These are phyloP conservation scores for Pythium monospermum DNA, from an alignment of 352 stramenopile species.

Conservation along the genomic window DNA sequence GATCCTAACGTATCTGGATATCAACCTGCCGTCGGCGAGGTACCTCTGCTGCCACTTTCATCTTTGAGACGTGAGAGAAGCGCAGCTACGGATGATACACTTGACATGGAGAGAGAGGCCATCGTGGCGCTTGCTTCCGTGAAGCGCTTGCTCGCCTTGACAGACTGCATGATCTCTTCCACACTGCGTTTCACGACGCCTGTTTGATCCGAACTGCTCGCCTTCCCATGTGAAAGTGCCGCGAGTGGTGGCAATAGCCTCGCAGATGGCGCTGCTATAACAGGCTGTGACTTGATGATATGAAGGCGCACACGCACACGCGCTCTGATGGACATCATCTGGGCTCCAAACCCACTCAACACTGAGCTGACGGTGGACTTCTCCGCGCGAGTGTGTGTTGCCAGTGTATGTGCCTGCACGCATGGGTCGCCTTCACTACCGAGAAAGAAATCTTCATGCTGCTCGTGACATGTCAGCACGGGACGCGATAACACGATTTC, in stretches of 20 bases:
- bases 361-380: not conserved
- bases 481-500: slow-evolving; percentile 33
- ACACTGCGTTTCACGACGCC: slow-evolving; percentile 63
- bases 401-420: not conserved
- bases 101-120: slow-evolving; percentile 3
- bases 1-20: too few species aligned
- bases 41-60: slow-evolving; percentile 2
- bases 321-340: slow-evolving; percentile 34
- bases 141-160: slow-evolving; percentile 34
- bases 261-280: not conserved
- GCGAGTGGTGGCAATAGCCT: not conserved
- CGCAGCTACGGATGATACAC: slow-evolving; percentile 18
- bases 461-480: slow-evolving; percentile 27
- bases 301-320: slow-evolving; percentile 35
- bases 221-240: not conserved
- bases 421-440: slow-evolving; percentile 28
- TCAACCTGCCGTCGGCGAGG: slow-evolving; percentile 8
- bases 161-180: slow-evolving; percentile 58
- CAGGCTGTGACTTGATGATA: slow-evolving; percentile 2
- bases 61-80: slow-evolving; percentile 31
- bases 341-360: slow-evolving; percentile 24
- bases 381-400: not conserved
- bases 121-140: slow-evolving; percentile 16
- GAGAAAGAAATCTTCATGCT: slow-evolving; percentile 65
- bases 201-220: not conserved